phyloP scores from a whole-genome alignment of 345 rosid genomes.

The Aquilaria sinensis region DNA sequence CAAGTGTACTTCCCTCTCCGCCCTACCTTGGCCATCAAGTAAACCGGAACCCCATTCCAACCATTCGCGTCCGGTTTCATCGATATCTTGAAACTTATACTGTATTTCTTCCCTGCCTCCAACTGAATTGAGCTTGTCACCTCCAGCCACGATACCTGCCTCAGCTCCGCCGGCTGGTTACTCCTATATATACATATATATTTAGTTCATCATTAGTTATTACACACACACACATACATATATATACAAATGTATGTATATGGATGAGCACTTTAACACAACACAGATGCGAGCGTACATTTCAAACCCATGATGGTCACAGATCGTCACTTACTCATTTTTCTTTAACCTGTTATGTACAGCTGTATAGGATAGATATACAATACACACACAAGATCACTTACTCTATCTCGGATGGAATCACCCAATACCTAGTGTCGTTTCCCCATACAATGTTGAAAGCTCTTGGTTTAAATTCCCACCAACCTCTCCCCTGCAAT shows the following conservation, averaged over 20 bases:
- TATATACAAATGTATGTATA: no score
- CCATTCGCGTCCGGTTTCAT: conserved; percentile 39
- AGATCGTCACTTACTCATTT: no score
- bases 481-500: not conserved
- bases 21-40: conserved; percentile 53
- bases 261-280: no score
- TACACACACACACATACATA: not conserved
- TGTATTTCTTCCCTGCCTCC: conserved; percentile 10
- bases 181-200: not conserved
- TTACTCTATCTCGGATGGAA: not conserved
- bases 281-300: no score
- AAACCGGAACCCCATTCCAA: conserved; percentile 41
- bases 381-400: not conserved
- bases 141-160: conserved; percentile 55
- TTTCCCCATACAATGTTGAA: conserved; percentile 20
- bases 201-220: not conserved
- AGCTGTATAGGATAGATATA: no score
- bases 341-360: no score
- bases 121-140: conserved; percentile 25
- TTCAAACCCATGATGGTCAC: no score
- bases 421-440: conserved; percentile 6
- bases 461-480: conserved; percentile 12
- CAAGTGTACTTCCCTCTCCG: conserved; percentile 31
- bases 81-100: conserved; percentile 30
- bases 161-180: conserved; percentile 19